Base-by-base conservation (phyloP, 2,329 filamentous ascomycete species). In the Pseudocercospora macadamiae region DNA sequence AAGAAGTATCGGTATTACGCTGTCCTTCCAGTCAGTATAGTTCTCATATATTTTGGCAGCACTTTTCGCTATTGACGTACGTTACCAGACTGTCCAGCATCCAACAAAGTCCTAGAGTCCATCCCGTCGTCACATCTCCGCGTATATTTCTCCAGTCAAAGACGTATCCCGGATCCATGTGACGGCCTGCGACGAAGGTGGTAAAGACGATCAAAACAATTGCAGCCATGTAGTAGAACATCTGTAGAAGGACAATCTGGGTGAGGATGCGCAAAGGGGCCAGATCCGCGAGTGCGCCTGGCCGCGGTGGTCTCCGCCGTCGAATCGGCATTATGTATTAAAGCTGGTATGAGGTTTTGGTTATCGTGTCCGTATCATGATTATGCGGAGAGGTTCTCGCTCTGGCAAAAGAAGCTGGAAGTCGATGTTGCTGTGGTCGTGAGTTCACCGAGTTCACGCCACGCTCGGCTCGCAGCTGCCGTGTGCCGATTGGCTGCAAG, bases 1-100 rank as follows among this genome's bases (percentile, higher is more conserved):
- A 54, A 93, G 77, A 51, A 96, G 86, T 58, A 97, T 88, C 39
- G 91, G 89, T 59, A 96, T 86, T 39, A 91, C 86, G 72, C 93
- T 97, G 70, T 30, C 3, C 34, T n/a, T 39, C 26, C 4, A 12
- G 21, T 63, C 45, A 63, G 54, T 14, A 52, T 45, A 10, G 25
- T 3, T 3, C 23, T 3, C 3, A 14, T 2, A 6, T 28, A 1
- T 8, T 16, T 16, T 3, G 2, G 26, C 12, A 12, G n/a, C 14
- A 2, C 6, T 12, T 19, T 34, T 12, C 16, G 28, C n/a, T 30
- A 30, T 49, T n/a, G 25, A 75, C 82, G 65, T 78, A 89, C 87
- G 83, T 83, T 63, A 87, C 77, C 48, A 88, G 76, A 64, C 83
- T 83, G 70, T 87, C 87, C 70, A 89, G 74, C 70, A 89, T 76